phyloP scores from a whole-genome alignment of 78 protist species.

The Speleostelium caveatum region DNA sequence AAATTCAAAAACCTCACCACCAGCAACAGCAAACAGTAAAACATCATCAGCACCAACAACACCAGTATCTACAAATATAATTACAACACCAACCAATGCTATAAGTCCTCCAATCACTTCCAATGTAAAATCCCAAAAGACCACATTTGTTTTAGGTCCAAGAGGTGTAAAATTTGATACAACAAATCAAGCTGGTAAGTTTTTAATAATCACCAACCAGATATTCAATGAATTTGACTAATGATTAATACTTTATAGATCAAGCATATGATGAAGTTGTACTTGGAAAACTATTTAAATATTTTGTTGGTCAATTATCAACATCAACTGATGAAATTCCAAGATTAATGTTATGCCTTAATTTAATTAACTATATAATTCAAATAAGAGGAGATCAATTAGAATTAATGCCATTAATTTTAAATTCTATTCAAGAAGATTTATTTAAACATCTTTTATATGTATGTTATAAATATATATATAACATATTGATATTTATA shows the following conservation, averaged over 20 bases:
- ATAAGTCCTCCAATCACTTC: not conserved
- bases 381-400: slow-evolving; percentile 37
- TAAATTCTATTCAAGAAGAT: slow-evolving; percentile 36
- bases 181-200: slow-evolving; percentile 25
- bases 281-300: slow-evolving; percentile 13
- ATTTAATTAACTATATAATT: slow-evolving; percentile 32
- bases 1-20: not conserved
- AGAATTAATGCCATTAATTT: slow-evolving; percentile 18
- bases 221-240: too few species aligned
- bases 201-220: too few species aligned
- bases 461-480: slow-evolving; percentile 1
- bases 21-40: not conserved
- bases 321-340: not conserved
- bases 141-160: not conserved
- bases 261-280: slow-evolving; percentile 66
- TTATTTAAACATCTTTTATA: slow-evolving; percentile 53
- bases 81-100: not conserved
- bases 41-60: slow-evolving; percentile 1
- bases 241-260: too few species aligned
- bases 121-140: not conserved
- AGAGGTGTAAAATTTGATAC: slow-evolving; percentile 26
- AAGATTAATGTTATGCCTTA: slow-evolving; percentile 3
- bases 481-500: not conserved
- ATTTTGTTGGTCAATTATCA: slow-evolving; percentile 1
- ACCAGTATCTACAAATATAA: not conserved